phyloP scores from a whole-genome alignment of 2,329 filamentous ascomycete species.

The Curvularia sp. region DNA sequence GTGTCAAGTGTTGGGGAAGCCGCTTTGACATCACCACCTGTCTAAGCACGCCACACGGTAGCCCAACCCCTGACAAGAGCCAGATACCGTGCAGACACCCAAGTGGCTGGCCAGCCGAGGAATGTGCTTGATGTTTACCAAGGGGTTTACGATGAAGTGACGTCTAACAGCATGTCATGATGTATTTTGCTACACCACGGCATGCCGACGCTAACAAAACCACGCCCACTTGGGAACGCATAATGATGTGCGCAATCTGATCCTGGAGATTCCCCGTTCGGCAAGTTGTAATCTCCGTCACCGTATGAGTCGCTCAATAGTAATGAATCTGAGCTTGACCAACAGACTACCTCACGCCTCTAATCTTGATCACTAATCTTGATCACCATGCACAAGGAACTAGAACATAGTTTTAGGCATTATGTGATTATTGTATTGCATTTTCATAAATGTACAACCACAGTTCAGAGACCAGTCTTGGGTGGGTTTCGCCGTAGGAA shows the following conservation, averaged over 20 bases:
- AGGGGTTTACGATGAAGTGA: not conserved
- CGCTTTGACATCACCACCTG: not conserved
- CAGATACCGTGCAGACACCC: not conserved
- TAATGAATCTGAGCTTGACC: not conserved
- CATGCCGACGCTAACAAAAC: not conserved
- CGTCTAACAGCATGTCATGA: not conserved
- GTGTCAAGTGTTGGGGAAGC: not conserved
- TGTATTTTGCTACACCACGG: not conserved
- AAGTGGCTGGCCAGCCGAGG: not conserved
- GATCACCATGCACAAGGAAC: not conserved
- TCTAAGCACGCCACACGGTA: not conserved
- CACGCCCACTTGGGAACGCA: not conserved
- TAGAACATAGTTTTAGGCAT: not conserved
- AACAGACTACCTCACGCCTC: not conserved
- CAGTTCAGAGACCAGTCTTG: slow-evolving; percentile 19
- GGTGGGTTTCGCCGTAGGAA: slow-evolving; percentile 11
- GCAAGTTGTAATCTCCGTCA: not conserved
- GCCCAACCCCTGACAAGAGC: not conserved
- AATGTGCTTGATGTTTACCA: not conserved
- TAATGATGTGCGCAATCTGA: not conserved
- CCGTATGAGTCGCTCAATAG: not conserved
- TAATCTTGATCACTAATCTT: too few species aligned
- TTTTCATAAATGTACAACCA: slow-evolving; percentile 32
- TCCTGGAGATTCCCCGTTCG: not conserved
- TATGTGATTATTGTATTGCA: slow-evolving; percentile 18